phyloP scores from a whole-genome alignment of 73 alveolate species.

The Symbiodinium pilosum region DNA sequence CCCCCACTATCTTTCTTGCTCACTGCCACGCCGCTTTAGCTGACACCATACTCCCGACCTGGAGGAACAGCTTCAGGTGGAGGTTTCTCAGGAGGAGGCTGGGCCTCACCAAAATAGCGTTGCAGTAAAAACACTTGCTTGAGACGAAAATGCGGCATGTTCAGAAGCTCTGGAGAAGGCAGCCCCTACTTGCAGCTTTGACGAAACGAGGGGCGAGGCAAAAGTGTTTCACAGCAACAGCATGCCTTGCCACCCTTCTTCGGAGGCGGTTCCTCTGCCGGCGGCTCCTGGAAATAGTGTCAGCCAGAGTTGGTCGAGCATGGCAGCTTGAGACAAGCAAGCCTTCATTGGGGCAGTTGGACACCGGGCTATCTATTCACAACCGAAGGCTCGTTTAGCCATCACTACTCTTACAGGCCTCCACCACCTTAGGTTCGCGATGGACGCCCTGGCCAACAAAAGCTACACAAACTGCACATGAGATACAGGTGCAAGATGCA shows the following conservation, averaged over 20 bases:
- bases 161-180: background rate
- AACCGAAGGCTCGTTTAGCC: background rate
- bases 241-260: conserved; percentile 1
- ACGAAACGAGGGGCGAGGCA: background rate
- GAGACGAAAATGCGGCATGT: background rate
- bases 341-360: no score
- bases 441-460: background rate
- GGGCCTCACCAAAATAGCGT: background rate
- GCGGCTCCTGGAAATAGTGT: background rate
- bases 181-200: background rate
- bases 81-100: background rate
- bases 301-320: background rate
- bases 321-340: no score
- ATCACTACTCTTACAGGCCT: no score
- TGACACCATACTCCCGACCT: background rate
- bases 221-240: no score
- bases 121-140: background rate
- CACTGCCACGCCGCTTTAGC: background rate
- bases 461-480: no score
- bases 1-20: no score
- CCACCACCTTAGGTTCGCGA: background rate
- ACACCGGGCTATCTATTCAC: background rate
- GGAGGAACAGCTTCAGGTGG: background rate
- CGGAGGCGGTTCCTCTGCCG: background rate
- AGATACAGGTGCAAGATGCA: no score